Evolutionary conservation across 768 basidiomycete species (phyloP).

Genomic region (Phaffia tasmanica): DNA sequence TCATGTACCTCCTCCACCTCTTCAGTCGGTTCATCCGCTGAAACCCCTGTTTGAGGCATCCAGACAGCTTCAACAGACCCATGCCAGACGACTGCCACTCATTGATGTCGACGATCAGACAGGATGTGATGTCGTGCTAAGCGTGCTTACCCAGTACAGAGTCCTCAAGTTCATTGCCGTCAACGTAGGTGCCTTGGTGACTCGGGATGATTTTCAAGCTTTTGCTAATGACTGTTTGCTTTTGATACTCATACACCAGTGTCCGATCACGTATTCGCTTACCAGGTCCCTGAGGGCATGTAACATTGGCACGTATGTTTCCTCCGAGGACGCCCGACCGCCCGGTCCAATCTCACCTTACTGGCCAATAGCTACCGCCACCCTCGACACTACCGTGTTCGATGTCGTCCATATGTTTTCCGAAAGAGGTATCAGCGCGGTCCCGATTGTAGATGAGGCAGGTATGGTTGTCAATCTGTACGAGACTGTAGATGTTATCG

Average conservation of each 20-base stretch:
- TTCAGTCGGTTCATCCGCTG: constrained; percentile 75
- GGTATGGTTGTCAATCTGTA: constrained; percentile 92
- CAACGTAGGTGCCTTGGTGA: constrained; percentile 51
- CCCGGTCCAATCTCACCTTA: constrained; percentile 39
- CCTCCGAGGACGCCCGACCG: constrained; percentile 37
- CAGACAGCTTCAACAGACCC: constrained; percentile 80
- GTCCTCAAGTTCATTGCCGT: constrained; percentile 97
- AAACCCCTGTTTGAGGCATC: constrained; percentile 83
- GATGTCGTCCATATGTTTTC: constrained; percentile 99
- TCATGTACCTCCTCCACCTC: constrained; percentile 81
- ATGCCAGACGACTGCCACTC: constrained; percentile 84
- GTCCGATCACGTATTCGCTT: constrained; percentile 38
- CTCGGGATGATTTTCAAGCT: too few relatives aligned
- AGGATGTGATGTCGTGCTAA: constrained; percentile 87
- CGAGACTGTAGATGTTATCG: constrained; percentile 98
- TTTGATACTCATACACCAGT: constrained; percentile 4
- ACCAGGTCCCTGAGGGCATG: constrained; percentile 61
- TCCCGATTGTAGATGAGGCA: constrained; percentile 72
- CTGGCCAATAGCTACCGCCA: constrained; percentile 85
- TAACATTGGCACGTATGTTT: constrained; percentile 81
- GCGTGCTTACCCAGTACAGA: constrained; percentile 91
- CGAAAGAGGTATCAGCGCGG: constrained; percentile 85
- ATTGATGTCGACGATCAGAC: constrained; percentile 89
- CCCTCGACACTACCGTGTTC: constrained; percentile 79
- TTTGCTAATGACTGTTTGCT: neutral